These are phyloP conservation scores for Arthromyces matolae DNA, from an alignment of 768 basidiomycete genomes.

Conservation along the genomic window DNA sequence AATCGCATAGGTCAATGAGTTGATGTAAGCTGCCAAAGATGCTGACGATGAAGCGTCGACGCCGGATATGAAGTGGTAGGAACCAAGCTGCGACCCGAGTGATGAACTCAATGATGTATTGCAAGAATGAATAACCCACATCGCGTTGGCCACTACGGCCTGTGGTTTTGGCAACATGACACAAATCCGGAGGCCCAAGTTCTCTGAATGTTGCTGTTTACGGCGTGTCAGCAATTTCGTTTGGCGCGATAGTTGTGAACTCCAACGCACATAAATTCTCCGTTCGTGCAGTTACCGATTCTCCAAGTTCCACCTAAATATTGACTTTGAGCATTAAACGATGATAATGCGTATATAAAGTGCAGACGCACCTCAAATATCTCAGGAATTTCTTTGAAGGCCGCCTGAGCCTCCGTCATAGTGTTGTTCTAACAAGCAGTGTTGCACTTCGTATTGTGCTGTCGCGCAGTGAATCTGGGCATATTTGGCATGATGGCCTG, in stretches of 20 bases:
- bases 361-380: conserved; percentile 76
- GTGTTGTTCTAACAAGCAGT: conserved; percentile 4
- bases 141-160: conserved; percentile 83
- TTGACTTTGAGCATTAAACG: conserved; percentile 6
- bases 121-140: conserved; percentile 45
- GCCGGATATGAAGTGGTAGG: conserved; percentile 98
- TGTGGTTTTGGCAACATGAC: conserved; percentile 91
- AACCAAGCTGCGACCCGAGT: conserved; percentile 63
- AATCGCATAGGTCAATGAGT: conserved; percentile 93
- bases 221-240: conserved; percentile 19
- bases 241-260: background rate
- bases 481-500: conserved; percentile 14
- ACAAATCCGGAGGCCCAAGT: conserved; percentile 95
- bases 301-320: conserved; percentile 84
- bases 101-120: background rate
- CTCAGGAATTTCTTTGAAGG: conserved; percentile 93
- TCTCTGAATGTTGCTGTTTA: conserved; percentile 87
- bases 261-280: conserved; percentile 78
- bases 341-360: background rate
- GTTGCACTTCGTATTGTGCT: conserved; percentile 2
- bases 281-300: conserved; percentile 84
- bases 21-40: conserved; percentile 95
- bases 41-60: conserved; percentile 98
- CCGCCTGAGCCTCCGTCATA: conserved; percentile 60
- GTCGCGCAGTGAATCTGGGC: too few species aligned